Evolutionary conservation across 805 yeast genomes (phyloP), one percentile per base, ranked within the genome.

Genomic region (Candida germanica): DNA sequence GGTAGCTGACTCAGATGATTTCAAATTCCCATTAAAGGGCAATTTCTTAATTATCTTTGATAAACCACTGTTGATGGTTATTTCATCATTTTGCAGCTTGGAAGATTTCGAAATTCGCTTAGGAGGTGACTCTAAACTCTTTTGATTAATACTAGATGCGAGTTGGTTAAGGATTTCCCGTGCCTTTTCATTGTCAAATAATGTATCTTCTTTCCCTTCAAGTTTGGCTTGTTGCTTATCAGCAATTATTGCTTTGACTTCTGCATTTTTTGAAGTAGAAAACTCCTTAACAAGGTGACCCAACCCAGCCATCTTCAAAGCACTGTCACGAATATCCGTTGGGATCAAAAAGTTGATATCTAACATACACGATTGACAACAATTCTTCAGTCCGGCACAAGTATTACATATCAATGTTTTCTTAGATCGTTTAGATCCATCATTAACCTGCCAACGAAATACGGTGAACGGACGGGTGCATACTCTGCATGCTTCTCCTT

Each of bases 311-410:
- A 87, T 69, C 47, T 79, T 78, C 49, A 88, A 57, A 3, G 95
- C 85, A 1, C 87, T 79, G 50, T 89, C 96, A 45, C 96, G 67
- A 5, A 87, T 61, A 8, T 80, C 77, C 12, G 87, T 55, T 0
- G 95, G 87, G n/a, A 93, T 76, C 3, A 88, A 86, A 62, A 79
- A 85, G 19, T 81, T 76, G 27, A 89, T 62, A 61, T 91, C 98
- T 22, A 83, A 57, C 77, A 87, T 74, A 57, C 98, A 91, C 16
- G 79, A 64, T 56, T 93, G 98, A 54, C 98, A 91, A 49, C 94
- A 83, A 59, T 86, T 83, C 40, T 82, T 73, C 29, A 81, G 77
- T 27, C 80, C 66, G 0, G 97, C 79, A 64, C 98, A 91, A 0
- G 89, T 78, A 23, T 64, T 54, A 60, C 98, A 91, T 13, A 91